Evolutionary conservation across 768 basidiomycete species (phyloP), one percentile per base, ranked within the genome.

Genomic region (Pisolithus sp.): DNA sequence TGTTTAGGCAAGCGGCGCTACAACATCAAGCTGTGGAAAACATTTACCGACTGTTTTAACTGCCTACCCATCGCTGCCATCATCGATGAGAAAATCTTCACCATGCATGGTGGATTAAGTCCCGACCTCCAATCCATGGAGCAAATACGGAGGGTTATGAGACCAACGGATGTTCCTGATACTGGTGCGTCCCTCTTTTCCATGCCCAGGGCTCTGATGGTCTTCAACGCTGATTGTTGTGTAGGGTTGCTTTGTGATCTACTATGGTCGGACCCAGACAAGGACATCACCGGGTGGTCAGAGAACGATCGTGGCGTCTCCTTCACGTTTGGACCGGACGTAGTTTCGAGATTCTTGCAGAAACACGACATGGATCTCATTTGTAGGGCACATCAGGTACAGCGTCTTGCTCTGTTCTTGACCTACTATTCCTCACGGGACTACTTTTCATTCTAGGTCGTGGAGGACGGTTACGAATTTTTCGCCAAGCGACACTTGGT

Each of bases 1-100:
- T 17, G 15, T 7, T 17, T 67, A 98, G 95, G 95, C 81, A 99
- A 99, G 79, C 92, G 95, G 69, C 85, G 95, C 67, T 98, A 97
- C 81, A 99, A 98, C 78, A 99, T 99, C 81, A 99, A 99, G 73
- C 80, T 97, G 67, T 99, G 95, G 95, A 99, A 99, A 80, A 99
- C 95, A 34, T 99, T 99, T 72, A 99, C 95, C 53, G 95, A 99
- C 70, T 97, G 95, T 75, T 99, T 99, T 81, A 99, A 99, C 76
- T 98, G 95, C 70, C 76, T 97, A 59, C 95, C 95, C 36, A 97
- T 99, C 69, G 95, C 95, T 45, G 95, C 95, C 62, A 97, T 99
- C 73, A 97, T 99, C 69, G 95, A 98, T 73, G 95, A 98, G 74
- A 99, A 98, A 77, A 99, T 99, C 68, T 97, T 99, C 72, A 96